These are phyloP conservation scores for Backusella australiensis DNA, from an alignment of 192 early-diverging fungal species.

Conservation along the genomic window DNA sequence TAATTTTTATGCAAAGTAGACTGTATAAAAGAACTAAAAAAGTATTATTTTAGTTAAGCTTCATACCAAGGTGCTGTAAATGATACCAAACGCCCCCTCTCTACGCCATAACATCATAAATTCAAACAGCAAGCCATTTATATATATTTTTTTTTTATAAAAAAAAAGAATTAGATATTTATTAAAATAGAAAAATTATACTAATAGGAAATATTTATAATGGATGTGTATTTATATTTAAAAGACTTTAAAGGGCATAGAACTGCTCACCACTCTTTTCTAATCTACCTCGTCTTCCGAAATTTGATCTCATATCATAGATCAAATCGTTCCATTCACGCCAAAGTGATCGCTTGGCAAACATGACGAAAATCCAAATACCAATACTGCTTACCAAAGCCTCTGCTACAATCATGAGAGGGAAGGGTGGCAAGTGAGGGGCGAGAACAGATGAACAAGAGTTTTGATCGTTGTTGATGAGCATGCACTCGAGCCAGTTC, in stretches of 20 bases:
- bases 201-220: background rate
- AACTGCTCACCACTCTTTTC: background rate
- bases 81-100: too few species aligned
- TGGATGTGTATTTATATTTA: background rate
- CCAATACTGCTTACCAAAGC: slow-evolving; percentile 41
- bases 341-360: slow-evolving; percentile 43
- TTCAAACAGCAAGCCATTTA: too few species aligned
- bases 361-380: slow-evolving; percentile 42
- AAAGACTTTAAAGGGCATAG: background rate
- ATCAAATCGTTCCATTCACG: slow-evolving; percentile 49
- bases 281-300: background rate
- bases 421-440: slow-evolving; percentile 41
- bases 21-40: background rate
- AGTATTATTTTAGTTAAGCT: too few species aligned
- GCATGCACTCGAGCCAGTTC: slow-evolving; percentile 41
- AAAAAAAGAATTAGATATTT: background rate
- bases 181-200: background rate
- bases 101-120: too few species aligned
- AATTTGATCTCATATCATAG: slow-evolving; percentile 14
- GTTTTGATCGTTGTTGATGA: slow-evolving; percentile 29
- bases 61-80: too few species aligned
- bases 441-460: slow-evolving; percentile 33
- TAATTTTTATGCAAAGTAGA: background rate
- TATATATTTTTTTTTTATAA: too few species aligned
- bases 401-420: slow-evolving; percentile 47